Evolutionary conservation across 352 stramenopile genomes (phyloP), one percentile per base, ranked within the genome.

Genomic region (Aphanomyces cochlioides): DNA sequence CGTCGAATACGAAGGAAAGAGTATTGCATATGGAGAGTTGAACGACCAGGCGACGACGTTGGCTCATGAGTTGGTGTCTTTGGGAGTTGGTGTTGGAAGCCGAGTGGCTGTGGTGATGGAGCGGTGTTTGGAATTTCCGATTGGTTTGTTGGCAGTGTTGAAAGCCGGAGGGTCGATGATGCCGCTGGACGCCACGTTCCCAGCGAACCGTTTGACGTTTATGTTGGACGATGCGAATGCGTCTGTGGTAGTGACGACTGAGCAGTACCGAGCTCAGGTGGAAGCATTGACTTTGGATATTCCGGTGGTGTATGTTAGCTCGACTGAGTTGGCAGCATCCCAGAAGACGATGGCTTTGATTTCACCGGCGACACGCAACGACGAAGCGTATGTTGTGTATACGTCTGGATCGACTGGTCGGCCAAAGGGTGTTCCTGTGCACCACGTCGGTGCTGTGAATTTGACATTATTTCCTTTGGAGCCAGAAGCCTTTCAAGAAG

Each of bases 151-250:
- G 41, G 92, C 90, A 7, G 88, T 90, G 12, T 78, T 97, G 36
- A 98, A 96, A 76, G 91, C 89, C 19, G 90, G 92, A 15, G 90
- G 87, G 21, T 88, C 86, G 6, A 98, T 97, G 82, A 97, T 98
- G 85, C 90, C 90, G 15, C 69, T 86, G 19, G 81, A 86, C 54
- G 70, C 75, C 13, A 73, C 76, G 38, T 88, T 84, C 21, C 79
- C n/a, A n/a, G n/a, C n/a, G n/a, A n/a, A n/a, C n/a, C n/a, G n/a
- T n/a, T n/a, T n/a, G n/a, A n/a, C n/a, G n/a, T n/a, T n/a, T n/a
- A n/a, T n/a, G n/a, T n/a, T n/a, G n/a, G n/a, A n/a, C n/a, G n/a
- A n/a, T n/a, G n/a, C n/a, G n/a, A n/a, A n/a, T n/a, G n/a, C n/a
- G n/a, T n/a, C n/a, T n/a, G n/a, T n/a, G n/a, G n/a, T n/a, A n/a